Evolutionary conservation across 805 yeast species (phyloP).

Genomic region (Yarrowia bubula): DNA sequence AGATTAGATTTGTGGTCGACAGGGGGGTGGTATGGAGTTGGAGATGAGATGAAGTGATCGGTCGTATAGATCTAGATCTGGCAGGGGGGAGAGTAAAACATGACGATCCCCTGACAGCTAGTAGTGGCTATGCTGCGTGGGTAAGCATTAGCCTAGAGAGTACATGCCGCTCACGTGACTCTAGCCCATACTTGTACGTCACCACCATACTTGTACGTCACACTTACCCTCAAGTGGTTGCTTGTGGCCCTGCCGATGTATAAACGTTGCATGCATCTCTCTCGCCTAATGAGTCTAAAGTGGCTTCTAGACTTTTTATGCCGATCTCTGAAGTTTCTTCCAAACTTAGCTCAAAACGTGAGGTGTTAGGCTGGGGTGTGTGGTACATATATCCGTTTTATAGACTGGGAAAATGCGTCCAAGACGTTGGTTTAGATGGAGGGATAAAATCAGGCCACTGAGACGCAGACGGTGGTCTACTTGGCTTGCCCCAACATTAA

Average conservation of each 20-base stretch:
- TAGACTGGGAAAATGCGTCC: neutral
- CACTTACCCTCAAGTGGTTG: neutral
- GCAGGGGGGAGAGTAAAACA: neutral
- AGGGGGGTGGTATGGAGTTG: neutral
- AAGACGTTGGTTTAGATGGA: neutral
- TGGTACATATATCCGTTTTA: neutral
- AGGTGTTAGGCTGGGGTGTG: no score
- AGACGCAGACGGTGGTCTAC: neutral
- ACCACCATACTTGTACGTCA: neutral
- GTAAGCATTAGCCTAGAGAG: no score
- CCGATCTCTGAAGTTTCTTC: neutral
- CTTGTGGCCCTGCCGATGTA: neutral
- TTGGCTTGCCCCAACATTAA: neutral
- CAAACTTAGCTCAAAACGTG: no score
- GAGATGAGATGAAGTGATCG: conserved; percentile 8
- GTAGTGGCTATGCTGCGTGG: no score
- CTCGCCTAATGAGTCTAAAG: conserved; percentile 21
- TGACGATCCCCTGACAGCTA: no score
- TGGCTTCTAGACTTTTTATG: conserved; percentile 15
- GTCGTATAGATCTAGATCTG: conserved; percentile 13
- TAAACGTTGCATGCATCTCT: conserved; percentile 9
- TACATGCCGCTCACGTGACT: neutral
- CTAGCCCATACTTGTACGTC: neutral
- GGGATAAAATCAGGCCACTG: neutral
- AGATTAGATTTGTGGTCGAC: conserved; percentile 20